A percentile compares a stretch with the other conserved stretches of the same genome.
Conservation (phyloP, 352 stramenopile genomes). For the Aphanomyces invadans region DNA sequence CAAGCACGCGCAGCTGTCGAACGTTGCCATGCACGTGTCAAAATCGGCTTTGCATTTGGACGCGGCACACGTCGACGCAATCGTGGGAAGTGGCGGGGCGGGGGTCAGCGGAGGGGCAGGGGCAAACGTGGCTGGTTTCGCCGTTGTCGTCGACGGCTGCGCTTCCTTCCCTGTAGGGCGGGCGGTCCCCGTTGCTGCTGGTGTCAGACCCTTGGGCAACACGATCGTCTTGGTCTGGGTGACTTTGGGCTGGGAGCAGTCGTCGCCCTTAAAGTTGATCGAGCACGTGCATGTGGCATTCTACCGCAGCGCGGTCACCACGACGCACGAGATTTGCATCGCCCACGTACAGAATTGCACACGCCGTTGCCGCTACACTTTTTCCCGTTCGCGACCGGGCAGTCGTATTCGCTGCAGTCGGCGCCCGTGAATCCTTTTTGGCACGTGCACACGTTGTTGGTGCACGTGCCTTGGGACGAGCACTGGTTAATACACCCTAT, state of each 20-base stretch:
- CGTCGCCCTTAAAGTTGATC: slow-evolving; percentile 1
- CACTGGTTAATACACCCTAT: slow-evolving; percentile 12
- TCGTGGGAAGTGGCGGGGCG: background rate
- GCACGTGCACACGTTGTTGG: slow-evolving; percentile 7
- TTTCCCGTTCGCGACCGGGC: background rate
- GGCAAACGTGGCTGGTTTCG: background rate
- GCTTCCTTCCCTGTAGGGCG: too few species aligned
- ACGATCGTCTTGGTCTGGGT: background rate
- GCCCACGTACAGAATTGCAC: background rate
- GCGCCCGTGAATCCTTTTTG: slow-evolving; percentile 6
- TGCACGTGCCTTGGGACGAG: slow-evolving; percentile 8
- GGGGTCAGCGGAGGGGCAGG: background rate
- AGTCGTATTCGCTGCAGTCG: slow-evolving; percentile 21
- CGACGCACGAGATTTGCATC: background rate
- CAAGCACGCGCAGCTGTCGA: slow-evolving; percentile 11
- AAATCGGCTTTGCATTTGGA: background rate
- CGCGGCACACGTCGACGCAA: background rate
- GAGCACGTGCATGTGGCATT: slow-evolving; percentile 7
- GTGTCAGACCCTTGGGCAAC: background rate
- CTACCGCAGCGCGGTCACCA: slow-evolving; percentile 1
- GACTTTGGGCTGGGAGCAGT: background rate
- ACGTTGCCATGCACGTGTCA: background rate
- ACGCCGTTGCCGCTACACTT: slow-evolving; percentile 14
- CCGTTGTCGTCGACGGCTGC: background rate
- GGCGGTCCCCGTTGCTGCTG: background rate